These are phyloP conservation scores for Lantana camara DNA, from an alignment of 257 asterid species.

Conservation along the genomic window DNA sequence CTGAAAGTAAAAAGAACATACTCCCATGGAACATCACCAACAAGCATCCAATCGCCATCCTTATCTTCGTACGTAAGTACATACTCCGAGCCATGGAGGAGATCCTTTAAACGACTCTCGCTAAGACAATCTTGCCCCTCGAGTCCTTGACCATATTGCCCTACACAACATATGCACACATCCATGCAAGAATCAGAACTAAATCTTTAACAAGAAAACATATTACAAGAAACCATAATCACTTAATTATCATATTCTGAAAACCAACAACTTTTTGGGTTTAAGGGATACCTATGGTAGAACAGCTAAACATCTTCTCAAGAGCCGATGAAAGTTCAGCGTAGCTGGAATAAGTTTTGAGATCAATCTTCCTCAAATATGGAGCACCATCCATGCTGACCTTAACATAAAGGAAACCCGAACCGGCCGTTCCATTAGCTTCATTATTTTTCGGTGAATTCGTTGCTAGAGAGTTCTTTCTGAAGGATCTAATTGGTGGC, in stretches of 20 bases:
- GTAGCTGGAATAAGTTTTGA: constrained; percentile 59
- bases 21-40: constrained; percentile 95
- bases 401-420: constrained; percentile 65
- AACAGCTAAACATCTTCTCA: constrained; percentile 85
- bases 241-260: background rate
- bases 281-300: constrained; percentile 58
- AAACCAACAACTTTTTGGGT: background rate
- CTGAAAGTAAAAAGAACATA: constrained; percentile 31
- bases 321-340: constrained; percentile 72
- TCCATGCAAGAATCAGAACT: background rate
- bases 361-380: constrained; percentile 79
- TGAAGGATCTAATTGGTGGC: constrained; percentile 87
- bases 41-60: constrained; percentile 94
- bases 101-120: constrained; percentile 64
- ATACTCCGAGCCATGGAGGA: constrained; percentile 63
- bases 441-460: constrained; percentile 45
- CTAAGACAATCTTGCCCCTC: constrained; percentile 51
- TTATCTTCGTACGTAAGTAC: constrained; percentile 80
- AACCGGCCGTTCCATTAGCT: constrained; percentile 39
- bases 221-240: background rate
- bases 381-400: constrained; percentile 97
- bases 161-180: constrained; percentile 32
- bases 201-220: background rate
- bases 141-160: constrained; percentile 60
- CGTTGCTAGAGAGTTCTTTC: constrained; percentile 64